Evolutionary conservation across 176 grass and related monocot genomes (phyloP).

Genomic region (Urochloa ruziziensis): DNA sequence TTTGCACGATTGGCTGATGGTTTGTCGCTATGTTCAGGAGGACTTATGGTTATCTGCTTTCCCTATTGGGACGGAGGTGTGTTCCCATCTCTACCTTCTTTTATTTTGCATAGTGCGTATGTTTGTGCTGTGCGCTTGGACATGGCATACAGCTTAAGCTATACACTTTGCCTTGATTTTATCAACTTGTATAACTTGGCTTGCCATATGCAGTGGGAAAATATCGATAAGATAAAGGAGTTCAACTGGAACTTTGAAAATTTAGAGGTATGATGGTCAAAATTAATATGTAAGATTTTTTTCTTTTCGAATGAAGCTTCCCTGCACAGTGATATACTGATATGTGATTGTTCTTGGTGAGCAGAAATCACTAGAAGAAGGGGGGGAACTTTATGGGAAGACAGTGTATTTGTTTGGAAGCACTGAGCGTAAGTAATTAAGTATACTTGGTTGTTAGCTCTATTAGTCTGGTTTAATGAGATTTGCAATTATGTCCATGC

Average conservation of each 20-base stretch:
- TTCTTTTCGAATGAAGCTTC: neutral
- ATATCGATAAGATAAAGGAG: conserved; percentile 81
- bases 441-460: neutral
- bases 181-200: neutral
- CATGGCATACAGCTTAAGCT: neutral
- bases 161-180: neutral
- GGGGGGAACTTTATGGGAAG: conserved; percentile 75
- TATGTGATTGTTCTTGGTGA: conserved; percentile 13
- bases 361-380: conserved; percentile 77
- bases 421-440: conserved; percentile 63
- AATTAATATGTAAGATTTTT: neutral
- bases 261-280: conserved; percentile 60
- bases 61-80: conserved; percentile 75
- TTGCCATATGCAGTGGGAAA: conserved; percentile 66
- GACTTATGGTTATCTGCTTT: conserved; percentile 74
- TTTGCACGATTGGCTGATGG: neutral
- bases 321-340: neutral
- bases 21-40: conserved; percentile 48
- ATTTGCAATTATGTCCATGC: neutral
- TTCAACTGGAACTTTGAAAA: conserved; percentile 91
- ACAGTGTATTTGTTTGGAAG: conserved; percentile 85
- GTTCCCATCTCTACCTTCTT: neutral
- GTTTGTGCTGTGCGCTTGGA: neutral
- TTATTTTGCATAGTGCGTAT: neutral
- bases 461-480: neutral